Percentiles rank a stretch among this genome's conserved stretches.
These are phyloP conservation scores for Diutina neorugosa DNA, from an alignment of 1,139 yeast species.

Conservation along the genomic window DNA sequence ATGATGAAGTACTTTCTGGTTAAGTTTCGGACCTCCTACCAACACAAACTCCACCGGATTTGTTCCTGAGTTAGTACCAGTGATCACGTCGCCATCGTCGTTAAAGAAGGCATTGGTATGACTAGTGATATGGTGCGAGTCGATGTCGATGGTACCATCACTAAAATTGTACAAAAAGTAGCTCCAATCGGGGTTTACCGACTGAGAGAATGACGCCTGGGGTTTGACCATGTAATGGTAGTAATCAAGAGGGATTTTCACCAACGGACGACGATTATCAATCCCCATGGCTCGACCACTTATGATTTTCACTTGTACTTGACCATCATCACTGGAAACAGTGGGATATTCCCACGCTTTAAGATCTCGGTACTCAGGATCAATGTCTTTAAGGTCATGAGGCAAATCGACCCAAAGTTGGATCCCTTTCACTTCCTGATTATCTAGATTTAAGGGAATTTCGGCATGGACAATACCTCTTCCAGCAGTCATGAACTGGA, in stretches of 20 bases:
- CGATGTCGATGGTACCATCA: neutral
- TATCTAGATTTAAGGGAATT: conserved; percentile 61
- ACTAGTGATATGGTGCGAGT: neutral
- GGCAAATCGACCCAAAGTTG: conserved; percentile 93
- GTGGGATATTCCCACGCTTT: conserved; percentile 59
- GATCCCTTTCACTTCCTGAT: conserved; percentile 52
- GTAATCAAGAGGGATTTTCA: conserved; percentile 75
- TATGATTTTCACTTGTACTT: conserved; percentile 58
- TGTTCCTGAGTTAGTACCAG: neutral
- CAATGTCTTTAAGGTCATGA: conserved; percentile 46
- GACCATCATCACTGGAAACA: conserved; percentile 51
- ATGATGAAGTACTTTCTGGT: neutral
- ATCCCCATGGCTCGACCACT: conserved; percentile 71
- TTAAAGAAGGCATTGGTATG: neutral
- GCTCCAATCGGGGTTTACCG: conserved; percentile 53
- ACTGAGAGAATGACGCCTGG: conserved; percentile 57
- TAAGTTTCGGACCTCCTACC: neutral
- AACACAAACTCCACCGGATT: neutral
- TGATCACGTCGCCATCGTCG: neutral
- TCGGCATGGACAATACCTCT: conserved; percentile 79
- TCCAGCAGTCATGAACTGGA: conserved; percentile 95
- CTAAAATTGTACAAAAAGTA: conserved; percentile 45
- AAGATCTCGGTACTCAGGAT: conserved; percentile 76
- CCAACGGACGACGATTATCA: conserved; percentile 61
- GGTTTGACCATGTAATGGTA: conserved; percentile 58